A percentile compares a stretch with the other conserved stretches of the same genome.
These are phyloP conservation scores for Globisporangium sylvaticum DNA, from an alignment of 352 stramenopile species.

Conservation along the genomic window DNA sequence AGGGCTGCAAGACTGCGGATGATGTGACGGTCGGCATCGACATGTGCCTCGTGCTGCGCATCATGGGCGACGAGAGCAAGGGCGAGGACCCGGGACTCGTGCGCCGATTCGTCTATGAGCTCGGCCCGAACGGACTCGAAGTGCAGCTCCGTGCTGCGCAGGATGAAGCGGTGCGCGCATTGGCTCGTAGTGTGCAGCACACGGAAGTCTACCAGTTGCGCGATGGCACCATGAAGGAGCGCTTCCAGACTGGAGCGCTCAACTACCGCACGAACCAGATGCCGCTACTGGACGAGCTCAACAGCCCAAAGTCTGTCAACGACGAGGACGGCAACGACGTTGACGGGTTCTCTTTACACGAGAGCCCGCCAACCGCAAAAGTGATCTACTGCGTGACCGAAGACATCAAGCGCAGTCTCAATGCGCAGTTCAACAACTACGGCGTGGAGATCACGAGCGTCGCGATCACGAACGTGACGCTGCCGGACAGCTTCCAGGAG, in stretches of 20 bases:
- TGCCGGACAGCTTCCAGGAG: conserved; percentile 50
- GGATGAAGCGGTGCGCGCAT: conserved; percentile 72
- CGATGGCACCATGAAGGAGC: conserved; percentile 62
- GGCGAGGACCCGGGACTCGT: conserved; percentile 83
- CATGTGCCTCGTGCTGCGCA: conserved; percentile 84
- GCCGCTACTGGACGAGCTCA: no score
- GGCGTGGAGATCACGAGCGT: conserved; percentile 67
- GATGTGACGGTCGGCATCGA: conserved; percentile 87
- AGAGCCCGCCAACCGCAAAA: no score
- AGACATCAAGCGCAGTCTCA: no score
- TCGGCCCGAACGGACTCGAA: conserved; percentile 80
- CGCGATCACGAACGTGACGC: conserved; percentile 59
- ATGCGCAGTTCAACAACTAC: no score
- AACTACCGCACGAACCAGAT: no score
- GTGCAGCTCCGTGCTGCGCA: conserved; percentile 79
- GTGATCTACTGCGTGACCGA: no score
- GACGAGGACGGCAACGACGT: no score
- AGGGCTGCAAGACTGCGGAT: conserved; percentile 87
- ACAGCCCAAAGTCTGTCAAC: no score
- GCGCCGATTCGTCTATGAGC: conserved; percentile 88
- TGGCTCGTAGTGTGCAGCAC: conserved; percentile 85
- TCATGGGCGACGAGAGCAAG: conserved; percentile 83
- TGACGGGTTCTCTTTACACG: neutral
- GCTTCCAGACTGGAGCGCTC: no score
- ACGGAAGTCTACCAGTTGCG: conserved; percentile 85